Conservation (phyloP, 164 flowering plant genomes). For the Magnolia kwangsiensis region DNA sequence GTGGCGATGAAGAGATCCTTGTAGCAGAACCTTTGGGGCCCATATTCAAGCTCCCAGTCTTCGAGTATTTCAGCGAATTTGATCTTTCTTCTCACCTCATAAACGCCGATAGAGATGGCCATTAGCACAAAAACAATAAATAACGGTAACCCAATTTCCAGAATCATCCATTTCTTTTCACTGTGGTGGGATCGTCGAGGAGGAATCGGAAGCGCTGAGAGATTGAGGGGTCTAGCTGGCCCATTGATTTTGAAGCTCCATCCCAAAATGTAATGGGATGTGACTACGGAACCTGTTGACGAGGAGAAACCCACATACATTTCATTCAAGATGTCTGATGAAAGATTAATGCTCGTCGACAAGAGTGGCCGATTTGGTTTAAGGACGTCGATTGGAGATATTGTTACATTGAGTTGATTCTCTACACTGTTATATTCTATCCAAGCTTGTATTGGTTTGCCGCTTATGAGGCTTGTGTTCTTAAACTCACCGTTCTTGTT, state of each 20-base stretch:
- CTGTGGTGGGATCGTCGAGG: slow-evolving; percentile 11
- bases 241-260: slow-evolving; percentile 37
- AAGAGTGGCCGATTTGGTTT: slow-evolving; percentile 36
- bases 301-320: slow-evolving; percentile 84
- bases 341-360: slow-evolving; percentile 43
- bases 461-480: slow-evolving; percentile 25
- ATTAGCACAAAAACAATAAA: not conserved
- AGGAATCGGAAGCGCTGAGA: slow-evolving; percentile 29
- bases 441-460: slow-evolving; percentile 51
- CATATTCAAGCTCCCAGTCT: slow-evolving; percentile 38
- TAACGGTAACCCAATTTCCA: slow-evolving; percentile 8
- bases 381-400: slow-evolving; percentile 24
- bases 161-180: not conserved
- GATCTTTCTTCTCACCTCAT: slow-evolving; percentile 14
- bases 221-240: slow-evolving; percentile 19
- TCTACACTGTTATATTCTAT: slow-evolving; percentile 49
- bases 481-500: not conserved
- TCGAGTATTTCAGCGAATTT: slow-evolving; percentile 31
- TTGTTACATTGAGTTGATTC: slow-evolving; percentile 35
- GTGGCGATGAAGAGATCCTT: slow-evolving; percentile 27
- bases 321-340: slow-evolving; percentile 29
- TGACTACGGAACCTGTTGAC: slow-evolving; percentile 40
- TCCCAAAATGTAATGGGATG: slow-evolving; percentile 25
- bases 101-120: not conserved
- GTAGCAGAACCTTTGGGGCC: slow-evolving; percentile 22